Conservation (phyloP, 371 early-diverging fungal species). For the Actinomortierella ambigua region DNA sequence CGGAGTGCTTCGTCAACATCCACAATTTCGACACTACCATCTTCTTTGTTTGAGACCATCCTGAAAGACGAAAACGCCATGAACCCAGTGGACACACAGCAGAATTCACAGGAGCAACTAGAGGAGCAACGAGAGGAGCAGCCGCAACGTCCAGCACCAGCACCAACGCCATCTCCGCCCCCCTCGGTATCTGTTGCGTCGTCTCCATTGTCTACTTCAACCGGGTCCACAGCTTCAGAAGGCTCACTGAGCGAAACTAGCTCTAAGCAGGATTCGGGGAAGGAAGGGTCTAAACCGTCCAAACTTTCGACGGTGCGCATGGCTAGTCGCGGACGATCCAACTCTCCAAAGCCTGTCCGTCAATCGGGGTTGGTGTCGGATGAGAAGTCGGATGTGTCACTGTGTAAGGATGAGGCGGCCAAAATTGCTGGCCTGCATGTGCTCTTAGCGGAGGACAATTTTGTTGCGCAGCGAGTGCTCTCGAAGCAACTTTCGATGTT, state of each 20-base stretch:
- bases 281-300: too few relatives aligned
- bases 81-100: background rate
- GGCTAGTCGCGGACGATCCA: conserved; percentile 10
- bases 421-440: conserved; percentile 39
- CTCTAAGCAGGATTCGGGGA: too few relatives aligned
- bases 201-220: too few relatives aligned
- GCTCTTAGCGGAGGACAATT: conserved; percentile 36
- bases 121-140: background rate
- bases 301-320: too few relatives aligned
- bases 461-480: conserved; percentile 36
- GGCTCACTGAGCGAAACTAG: too few relatives aligned
- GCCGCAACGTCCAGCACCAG: background rate
- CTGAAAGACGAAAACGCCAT: too few relatives aligned
- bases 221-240: too few relatives aligned
- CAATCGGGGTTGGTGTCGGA: conserved; percentile 33
- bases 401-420: conserved; percentile 34
- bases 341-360: conserved; percentile 37
- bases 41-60: too few relatives aligned
- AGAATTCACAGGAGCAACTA: conserved; percentile 1
- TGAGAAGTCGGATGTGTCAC: conserved; percentile 30
- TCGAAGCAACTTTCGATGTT: conserved; percentile 38
- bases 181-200: background rate
- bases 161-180: background rate
- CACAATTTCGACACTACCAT: too few relatives aligned
- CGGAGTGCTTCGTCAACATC: too few relatives aligned